phyloP scores from a whole-genome alignment of 2,329 filamentous ascomycete species.

The Talaromyces funiculosus region DNA sequence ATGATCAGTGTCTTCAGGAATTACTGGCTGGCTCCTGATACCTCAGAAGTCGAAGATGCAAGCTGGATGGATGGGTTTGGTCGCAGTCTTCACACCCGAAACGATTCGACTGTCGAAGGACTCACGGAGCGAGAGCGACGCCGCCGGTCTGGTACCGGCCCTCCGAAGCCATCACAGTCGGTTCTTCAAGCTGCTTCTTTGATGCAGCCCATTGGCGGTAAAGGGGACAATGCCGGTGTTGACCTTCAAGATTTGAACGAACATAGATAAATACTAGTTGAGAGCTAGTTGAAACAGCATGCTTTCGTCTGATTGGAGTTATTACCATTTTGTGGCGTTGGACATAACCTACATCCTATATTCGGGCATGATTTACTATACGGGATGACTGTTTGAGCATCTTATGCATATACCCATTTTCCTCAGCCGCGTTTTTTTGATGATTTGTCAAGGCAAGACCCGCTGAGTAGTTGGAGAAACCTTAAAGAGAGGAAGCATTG shows the following conservation, averaged over 20 bases:
- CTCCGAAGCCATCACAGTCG: conserved; percentile 36
- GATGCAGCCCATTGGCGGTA: conserved; percentile 29
- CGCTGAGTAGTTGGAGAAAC: neutral
- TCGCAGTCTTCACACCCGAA: conserved; percentile 35
- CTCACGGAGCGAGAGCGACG: conserved; percentile 54
- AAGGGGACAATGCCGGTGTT: conserved; percentile 22
- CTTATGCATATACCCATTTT: conserved; percentile 1
- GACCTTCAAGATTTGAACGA: conserved; percentile 37
- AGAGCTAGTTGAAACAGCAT: neutral
- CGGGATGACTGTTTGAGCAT: neutral
- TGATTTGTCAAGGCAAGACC: neutral
- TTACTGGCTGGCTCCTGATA: conserved; percentile 68
- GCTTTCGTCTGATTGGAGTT: neutral
- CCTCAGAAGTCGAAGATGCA: conserved; percentile 48
- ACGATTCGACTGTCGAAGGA: conserved; percentile 39
- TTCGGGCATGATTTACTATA: neutral
- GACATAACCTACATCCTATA: conserved; percentile 1
- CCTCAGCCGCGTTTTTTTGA: neutral
- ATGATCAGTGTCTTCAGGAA: conserved; percentile 68
- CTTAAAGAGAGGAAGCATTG: neutral
- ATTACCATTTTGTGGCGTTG: neutral
- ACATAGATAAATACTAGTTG: conserved; percentile 19
- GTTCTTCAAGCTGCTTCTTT: conserved; percentile 30
- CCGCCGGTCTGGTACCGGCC: conserved; percentile 57
- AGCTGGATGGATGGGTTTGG: conserved; percentile 63